Conservation (phyloP, 495 filamentous ascomycete genomes). For the Penicillium coffeae region DNA sequence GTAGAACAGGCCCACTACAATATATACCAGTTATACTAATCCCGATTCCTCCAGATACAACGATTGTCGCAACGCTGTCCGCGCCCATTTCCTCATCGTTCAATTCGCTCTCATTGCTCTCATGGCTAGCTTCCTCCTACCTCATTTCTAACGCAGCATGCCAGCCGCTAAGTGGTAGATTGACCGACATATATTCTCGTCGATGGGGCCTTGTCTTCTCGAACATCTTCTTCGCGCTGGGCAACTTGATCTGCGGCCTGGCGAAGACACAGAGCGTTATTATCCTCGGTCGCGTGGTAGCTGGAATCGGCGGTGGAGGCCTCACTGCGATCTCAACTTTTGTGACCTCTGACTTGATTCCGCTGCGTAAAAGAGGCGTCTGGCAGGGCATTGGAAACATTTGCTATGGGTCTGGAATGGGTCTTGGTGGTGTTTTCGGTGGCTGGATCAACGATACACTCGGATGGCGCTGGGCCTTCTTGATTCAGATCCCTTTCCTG, state of each 20-base stretch:
- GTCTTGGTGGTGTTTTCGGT: constrained; percentile 60
- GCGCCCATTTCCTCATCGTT: constrained; percentile 85
- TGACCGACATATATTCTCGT: constrained; percentile 87
- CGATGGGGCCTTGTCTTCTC: constrained; percentile 73
- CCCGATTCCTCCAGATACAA: constrained; percentile 51
- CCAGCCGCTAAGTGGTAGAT: constrained; percentile 77
- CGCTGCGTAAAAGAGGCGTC: constrained; percentile 73
- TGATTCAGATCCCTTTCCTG: constrained; percentile 68
- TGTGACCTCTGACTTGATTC: constrained; percentile 76
- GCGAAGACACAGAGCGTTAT: constrained; percentile 66
- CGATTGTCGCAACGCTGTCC: constrained; percentile 80
- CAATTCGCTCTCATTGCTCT: constrained; percentile 74
- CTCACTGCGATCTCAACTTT: constrained; percentile 80
- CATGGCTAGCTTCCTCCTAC: constrained; percentile 88
- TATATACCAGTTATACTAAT: neutral
- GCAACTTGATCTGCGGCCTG: constrained; percentile 83
- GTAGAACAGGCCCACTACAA: too few relatives aligned
- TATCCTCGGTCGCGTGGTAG: constrained; percentile 74
- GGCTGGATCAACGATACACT: constrained; percentile 76
- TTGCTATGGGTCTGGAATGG: constrained; percentile 66
- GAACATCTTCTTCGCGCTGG: constrained; percentile 73
- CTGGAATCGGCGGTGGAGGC: constrained; percentile 83
- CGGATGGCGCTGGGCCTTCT: constrained; percentile 75
- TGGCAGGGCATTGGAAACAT: constrained; percentile 88
- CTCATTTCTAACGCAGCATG: constrained; percentile 86